These are phyloP conservation scores for Quercus phellos DNA, from an alignment of 331 rosid species.

Conservation along the genomic window DNA sequence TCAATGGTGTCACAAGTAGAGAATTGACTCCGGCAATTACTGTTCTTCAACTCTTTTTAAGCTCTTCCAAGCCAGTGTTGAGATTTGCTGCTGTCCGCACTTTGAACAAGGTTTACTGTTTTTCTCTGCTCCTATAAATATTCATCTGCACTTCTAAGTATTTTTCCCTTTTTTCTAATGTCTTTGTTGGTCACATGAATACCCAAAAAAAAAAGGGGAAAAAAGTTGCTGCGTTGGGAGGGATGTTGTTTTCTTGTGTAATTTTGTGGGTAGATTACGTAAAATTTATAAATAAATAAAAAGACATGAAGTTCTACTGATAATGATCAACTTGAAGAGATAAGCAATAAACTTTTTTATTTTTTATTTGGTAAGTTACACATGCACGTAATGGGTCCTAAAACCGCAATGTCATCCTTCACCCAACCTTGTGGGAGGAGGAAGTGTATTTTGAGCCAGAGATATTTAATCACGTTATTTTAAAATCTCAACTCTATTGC, in stretches of 20 bases:
- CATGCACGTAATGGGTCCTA: too few species aligned
- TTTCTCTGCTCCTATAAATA: slow-evolving; percentile 9
- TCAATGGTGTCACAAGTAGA: slow-evolving; percentile 81
- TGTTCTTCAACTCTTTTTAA: slow-evolving; percentile 95
- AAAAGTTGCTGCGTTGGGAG: too few species aligned
- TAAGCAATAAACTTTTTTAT: not conserved
- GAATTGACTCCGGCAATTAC: slow-evolving; percentile 97
- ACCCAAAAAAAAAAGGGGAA: not conserved
- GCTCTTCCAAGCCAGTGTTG: slow-evolving; percentile 95
- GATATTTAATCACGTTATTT: not conserved
- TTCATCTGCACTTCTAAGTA: not conserved
- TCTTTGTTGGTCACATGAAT: not conserved
- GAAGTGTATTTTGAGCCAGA: not conserved
- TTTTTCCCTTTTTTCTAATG: not conserved
- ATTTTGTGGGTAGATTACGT: not conserved
- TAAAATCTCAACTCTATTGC: not conserved
- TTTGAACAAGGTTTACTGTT: slow-evolving; percentile 68
- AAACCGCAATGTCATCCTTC: too few species aligned
- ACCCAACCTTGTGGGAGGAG: too few species aligned
- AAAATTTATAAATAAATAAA: not conserved
- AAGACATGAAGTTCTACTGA: not conserved
- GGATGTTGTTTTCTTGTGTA: not conserved
- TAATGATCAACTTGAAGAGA: not conserved
- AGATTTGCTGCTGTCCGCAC: slow-evolving; percentile 99
- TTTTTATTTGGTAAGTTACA: not conserved